These are phyloP conservation scores for Collybia mongolica DNA, from an alignment of 768 basidiomycete genomes.

Conservation along the genomic window DNA sequence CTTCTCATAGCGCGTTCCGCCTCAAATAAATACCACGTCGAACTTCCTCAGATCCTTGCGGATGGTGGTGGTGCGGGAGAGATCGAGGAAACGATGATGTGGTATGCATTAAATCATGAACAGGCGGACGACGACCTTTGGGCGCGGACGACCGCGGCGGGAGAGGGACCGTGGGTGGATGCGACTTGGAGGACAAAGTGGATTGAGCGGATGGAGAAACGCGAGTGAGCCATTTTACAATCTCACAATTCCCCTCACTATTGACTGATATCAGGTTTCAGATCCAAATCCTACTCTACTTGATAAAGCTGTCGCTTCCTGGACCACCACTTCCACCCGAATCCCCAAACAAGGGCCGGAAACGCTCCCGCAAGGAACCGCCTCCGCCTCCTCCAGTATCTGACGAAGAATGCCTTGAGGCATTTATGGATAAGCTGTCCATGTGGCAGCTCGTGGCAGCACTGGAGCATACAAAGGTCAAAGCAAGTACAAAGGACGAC, in stretches of 20 bases:
- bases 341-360: conserved; percentile 38
- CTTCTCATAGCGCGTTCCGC: conserved; percentile 57
- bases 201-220: conserved; percentile 65
- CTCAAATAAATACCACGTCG: conserved; percentile 60
- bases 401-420: conserved; percentile 58
- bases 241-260: not conserved
- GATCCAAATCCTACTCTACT: conserved; percentile 72
- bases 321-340: conserved; percentile 45
- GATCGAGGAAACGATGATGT: conserved; percentile 74
- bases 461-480: conserved; percentile 21
- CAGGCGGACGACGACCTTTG: conserved; percentile 35
- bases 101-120: conserved; percentile 68
- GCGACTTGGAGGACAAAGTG: conserved; percentile 54
- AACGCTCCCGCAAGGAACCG: conserved; percentile 21
- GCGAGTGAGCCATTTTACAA: conserved; percentile 47
- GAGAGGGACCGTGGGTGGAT: conserved; percentile 43
- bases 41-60: conserved; percentile 58
- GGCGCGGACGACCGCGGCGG: conserved; percentile 18
- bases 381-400: conserved; percentile 17
- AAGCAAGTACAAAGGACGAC: conserved; percentile 18
- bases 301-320: conserved; percentile 64
- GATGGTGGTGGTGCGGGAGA: conserved; percentile 62
- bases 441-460: conserved; percentile 68
- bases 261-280: conserved; percentile 46
- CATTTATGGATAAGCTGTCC: conserved; percentile 77